These are phyloP conservation scores for Globisporangium irregulare DNA, from an alignment of 352 stramenopile genomes.

Conservation along the genomic window DNA sequence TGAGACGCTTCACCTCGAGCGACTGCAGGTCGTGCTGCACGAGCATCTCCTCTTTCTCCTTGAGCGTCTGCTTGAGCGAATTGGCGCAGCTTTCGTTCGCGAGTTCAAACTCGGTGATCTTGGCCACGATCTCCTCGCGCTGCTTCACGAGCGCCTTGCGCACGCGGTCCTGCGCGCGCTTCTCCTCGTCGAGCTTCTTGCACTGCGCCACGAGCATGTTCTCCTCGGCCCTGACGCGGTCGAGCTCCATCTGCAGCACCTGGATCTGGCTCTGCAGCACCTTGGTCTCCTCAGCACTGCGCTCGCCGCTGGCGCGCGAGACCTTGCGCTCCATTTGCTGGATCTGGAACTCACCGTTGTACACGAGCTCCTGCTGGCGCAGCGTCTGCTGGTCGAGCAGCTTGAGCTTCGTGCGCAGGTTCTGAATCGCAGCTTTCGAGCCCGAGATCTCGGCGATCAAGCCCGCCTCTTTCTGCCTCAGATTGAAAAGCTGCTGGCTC, in stretches of 20 bases:
- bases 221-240: slow-evolving; percentile 84
- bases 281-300: slow-evolving; percentile 93
- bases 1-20: slow-evolving; percentile 91
- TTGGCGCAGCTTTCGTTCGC: slow-evolving; percentile 88
- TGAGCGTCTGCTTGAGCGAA: slow-evolving; percentile 75
- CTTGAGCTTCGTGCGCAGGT: slow-evolving; percentile 89
- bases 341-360: slow-evolving; percentile 97
- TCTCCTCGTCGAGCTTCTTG: slow-evolving; percentile 92
- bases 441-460: slow-evolving; percentile 93
- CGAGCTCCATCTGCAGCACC: slow-evolving; percentile 87
- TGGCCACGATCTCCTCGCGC: slow-evolving; percentile 70
- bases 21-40: slow-evolving; percentile 93
- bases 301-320: slow-evolving; percentile 89
- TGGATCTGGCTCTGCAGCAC: slow-evolving; percentile 90
- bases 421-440: slow-evolving; percentile 80
- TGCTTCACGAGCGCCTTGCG: slow-evolving; percentile 75
- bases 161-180: slow-evolving; percentile 70
- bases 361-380: slow-evolving; percentile 93
- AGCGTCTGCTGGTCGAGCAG: slow-evolving; percentile 87
- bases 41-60: slow-evolving; percentile 91
- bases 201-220: slow-evolving; percentile 88
- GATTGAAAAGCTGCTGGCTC: slow-evolving; percentile 84
- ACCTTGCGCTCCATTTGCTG: slow-evolving; percentile 96
- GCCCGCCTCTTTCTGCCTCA: slow-evolving; percentile 85
- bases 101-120: slow-evolving; percentile 89